phyloP scores from a whole-genome alignment of 1,284 basidiomycete genomes.

The Fomitopsis schrenkii region DNA sequence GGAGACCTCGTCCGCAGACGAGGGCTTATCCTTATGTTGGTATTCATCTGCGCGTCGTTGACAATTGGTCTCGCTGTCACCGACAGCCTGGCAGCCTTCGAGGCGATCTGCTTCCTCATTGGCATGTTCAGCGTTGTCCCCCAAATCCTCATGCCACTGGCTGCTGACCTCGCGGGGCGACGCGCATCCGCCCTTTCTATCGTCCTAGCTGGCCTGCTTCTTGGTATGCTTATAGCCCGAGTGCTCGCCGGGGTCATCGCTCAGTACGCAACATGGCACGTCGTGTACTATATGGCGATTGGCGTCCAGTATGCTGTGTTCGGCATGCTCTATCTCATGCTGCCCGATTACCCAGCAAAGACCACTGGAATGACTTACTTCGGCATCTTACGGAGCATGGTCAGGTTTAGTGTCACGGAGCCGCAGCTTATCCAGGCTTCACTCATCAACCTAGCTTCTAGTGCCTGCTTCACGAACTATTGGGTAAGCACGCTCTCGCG shows the following conservation, averaged over 20 bases:
- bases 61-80: conserved; percentile 46
- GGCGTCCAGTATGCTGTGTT: conserved; percentile 36
- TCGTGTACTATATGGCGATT: conserved; percentile 44
- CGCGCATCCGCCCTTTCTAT: conserved; percentile 48
- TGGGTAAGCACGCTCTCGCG: conserved; percentile 28
- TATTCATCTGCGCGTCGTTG: conserved; percentile 33
- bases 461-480: conserved; percentile 38
- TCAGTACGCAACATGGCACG: conserved; percentile 40
- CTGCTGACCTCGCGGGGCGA: conserved; percentile 48
- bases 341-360: conserved; percentile 52
- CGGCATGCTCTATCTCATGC: conserved; percentile 35
- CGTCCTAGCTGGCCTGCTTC: conserved; percentile 44
- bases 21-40: conserved; percentile 40
- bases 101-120: conserved; percentile 44
- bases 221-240: conserved; percentile 46
- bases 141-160: conserved; percentile 45
- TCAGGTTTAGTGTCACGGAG: conserved; percentile 42
- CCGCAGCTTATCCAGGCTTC: conserved; percentile 46
- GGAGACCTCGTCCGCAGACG: conserved; percentile 51
- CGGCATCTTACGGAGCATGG: conserved; percentile 44
- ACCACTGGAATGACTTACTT: conserved; percentile 38
- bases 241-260: conserved; percentile 46
- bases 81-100: conserved; percentile 37
- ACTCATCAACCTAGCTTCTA: conserved; percentile 37
- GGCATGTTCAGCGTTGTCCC: conserved; percentile 42